Conservation (phyloP, 1,284 basidiomycete species). For the Phellopilus nigrolimitatus region DNA sequence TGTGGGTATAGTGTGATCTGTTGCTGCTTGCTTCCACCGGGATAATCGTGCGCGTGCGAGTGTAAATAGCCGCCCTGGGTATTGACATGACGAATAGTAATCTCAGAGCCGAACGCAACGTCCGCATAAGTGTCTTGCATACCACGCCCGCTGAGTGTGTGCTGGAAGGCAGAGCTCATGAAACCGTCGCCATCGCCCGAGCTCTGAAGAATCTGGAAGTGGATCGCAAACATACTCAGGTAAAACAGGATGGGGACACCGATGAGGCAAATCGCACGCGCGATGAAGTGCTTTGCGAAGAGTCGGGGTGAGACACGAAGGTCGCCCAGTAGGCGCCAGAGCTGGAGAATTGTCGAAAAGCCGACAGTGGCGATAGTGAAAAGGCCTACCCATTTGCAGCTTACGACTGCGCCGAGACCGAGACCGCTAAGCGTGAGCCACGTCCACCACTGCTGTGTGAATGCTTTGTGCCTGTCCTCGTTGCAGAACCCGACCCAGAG, state of each 20-base stretch:
- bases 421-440: slow-evolving; percentile 90
- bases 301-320: slow-evolving; percentile 70
- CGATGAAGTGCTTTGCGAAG: slow-evolving; percentile 83
- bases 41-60: slow-evolving; percentile 89
- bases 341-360: slow-evolving; percentile 76
- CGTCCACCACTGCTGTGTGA: slow-evolving; percentile 87
- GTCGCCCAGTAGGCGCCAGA: slow-evolving; percentile 92
- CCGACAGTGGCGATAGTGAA: slow-evolving; percentile 98
- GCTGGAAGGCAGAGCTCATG: slow-evolving; percentile 99
- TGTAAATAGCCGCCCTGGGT: slow-evolving; percentile 98
- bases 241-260: slow-evolving; percentile 84
- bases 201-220: slow-evolving; percentile 84
- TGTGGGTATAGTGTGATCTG: slow-evolving; percentile 98
- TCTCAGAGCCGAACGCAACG: slow-evolving; percentile 78
- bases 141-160: slow-evolving; percentile 85
- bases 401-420: slow-evolving; percentile 86
- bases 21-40: slow-evolving; percentile 87
- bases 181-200: slow-evolving; percentile 97
- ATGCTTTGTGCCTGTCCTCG: slow-evolving; percentile 80
- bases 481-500: slow-evolving; percentile 90
- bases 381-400: slow-evolving; percentile 98
- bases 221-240: slow-evolving; percentile 93
- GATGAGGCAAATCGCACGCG: slow-evolving; percentile 87
- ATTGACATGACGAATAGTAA: slow-evolving; percentile 87
- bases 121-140: slow-evolving; percentile 97